phyloP scores from a whole-genome alignment of 768 basidiomycete genomes.

The Russula foetens region DNA sequence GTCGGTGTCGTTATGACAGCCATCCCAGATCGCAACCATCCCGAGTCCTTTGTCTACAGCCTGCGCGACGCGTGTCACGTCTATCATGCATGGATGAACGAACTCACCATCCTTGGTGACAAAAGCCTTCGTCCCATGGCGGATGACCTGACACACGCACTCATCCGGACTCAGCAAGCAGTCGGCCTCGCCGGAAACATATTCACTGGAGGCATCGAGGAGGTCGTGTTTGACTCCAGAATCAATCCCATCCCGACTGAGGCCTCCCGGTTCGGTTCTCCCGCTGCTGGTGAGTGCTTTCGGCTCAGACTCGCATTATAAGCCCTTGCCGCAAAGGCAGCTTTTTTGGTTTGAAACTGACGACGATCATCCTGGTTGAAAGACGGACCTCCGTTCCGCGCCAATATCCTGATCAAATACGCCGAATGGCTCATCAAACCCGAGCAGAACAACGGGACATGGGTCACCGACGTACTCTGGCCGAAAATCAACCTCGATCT shows the following conservation, averaged over 20 bases:
- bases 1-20: background rate
- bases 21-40: conserved; percentile 9
- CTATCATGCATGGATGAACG: conserved; percentile 10
- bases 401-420: conserved; percentile 5
- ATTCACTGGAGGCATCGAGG: conserved; percentile 8
- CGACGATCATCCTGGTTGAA: no score
- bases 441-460: conserved; percentile 12
- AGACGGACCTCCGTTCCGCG: conserved; percentile 11
- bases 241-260: background rate
- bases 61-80: conserved; percentile 11
- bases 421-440: conserved; percentile 6
- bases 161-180: conserved; percentile 10
- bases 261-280: conserved; percentile 3
- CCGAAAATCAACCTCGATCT: conserved; percentile 13
- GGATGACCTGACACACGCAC: conserved; percentile 8
- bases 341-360: background rate
- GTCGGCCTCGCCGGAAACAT: conserved; percentile 10
- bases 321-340: no score
- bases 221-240: conserved; percentile 6
- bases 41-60: conserved; percentile 11
- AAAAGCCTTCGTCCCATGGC: conserved; percentile 4
- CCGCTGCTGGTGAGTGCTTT: conserved; percentile 7
- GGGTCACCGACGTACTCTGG: conserved; percentile 12
- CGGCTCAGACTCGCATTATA: background rate
- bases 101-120: conserved; percentile 7